Evolutionary conservation across 2,329 filamentous ascomycete genomes (phyloP).

Genomic region (Lasiodiplodia citricola): DNA sequence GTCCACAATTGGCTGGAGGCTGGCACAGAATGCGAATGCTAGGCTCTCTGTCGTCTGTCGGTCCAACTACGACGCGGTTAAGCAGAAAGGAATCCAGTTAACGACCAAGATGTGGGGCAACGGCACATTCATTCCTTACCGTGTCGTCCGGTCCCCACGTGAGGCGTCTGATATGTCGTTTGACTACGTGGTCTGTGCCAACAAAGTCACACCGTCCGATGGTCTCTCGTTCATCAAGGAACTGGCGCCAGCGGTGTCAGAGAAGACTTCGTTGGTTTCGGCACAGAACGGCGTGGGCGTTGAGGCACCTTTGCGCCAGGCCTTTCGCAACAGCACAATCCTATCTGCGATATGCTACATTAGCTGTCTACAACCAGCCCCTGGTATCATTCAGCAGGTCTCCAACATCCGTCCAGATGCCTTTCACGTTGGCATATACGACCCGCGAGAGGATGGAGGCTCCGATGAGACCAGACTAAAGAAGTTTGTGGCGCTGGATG

Average conservation of each 20-base stretch:
- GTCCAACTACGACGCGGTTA: slow-evolving; percentile 32
- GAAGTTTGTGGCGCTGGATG: slow-evolving; percentile 30
- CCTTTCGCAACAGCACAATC: slow-evolving; percentile 32
- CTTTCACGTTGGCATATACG: slow-evolving; percentile 29
- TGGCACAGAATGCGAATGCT: slow-evolving; percentile 31
- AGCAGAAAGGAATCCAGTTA: slow-evolving; percentile 28
- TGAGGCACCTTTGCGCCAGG: slow-evolving; percentile 29
- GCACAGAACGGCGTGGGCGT: slow-evolving; percentile 35
- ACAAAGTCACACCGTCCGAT: slow-evolving; percentile 31
- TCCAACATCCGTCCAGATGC: slow-evolving; percentile 30
- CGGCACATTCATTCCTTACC: slow-evolving; percentile 31
- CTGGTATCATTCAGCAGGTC: slow-evolving; percentile 31
- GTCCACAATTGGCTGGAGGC: slow-evolving; percentile 33
- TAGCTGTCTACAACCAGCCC: slow-evolving; percentile 31
- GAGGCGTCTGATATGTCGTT: slow-evolving; percentile 28
- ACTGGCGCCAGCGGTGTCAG: slow-evolving; percentile 27
- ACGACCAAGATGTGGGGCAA: slow-evolving; percentile 33
- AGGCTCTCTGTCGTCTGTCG: slow-evolving; percentile 33
- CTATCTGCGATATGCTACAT: slow-evolving; percentile 33
- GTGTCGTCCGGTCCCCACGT: slow-evolving; percentile 28
- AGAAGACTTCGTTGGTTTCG: slow-evolving; percentile 30
- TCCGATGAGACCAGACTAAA: slow-evolving; percentile 23
- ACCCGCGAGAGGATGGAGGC: background rate
- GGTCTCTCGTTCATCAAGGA: slow-evolving; percentile 28
- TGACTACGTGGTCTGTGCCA: slow-evolving; percentile 34